Evolutionary conservation across 108 stramenopile species (phyloP).

Genomic region (Nitzschia inconspicua): DNA sequence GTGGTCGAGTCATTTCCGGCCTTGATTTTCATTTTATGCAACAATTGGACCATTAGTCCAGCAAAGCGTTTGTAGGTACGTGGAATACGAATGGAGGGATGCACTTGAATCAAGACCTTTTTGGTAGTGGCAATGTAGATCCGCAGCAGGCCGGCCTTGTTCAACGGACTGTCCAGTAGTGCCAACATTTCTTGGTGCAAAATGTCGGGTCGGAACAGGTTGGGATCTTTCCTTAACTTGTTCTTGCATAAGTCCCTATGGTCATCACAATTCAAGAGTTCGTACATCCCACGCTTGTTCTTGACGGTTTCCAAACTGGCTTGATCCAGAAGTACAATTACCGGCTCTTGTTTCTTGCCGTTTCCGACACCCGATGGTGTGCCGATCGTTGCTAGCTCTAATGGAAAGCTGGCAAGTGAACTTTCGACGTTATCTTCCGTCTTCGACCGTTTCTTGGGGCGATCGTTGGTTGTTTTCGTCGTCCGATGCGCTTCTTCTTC

Average conservation of each 20-base stretch:
- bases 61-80: conserved; percentile 97
- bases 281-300: conserved; percentile 91
- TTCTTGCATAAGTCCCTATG: conserved; percentile 91
- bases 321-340: conserved; percentile 88
- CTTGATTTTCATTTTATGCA: conserved; percentile 99
- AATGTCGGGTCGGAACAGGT: conserved; percentile 95
- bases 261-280: conserved; percentile 98
- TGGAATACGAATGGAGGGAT: conserved; percentile 91
- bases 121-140: conserved; percentile 90
- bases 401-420: conserved; percentile 33
- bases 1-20: conserved; percentile 88
- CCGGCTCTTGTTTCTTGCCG: conserved; percentile 37
- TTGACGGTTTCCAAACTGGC: conserved; percentile 97
- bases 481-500: neutral
- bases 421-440: conserved; percentile 5
- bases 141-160: conserved; percentile 93
- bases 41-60: conserved; percentile 92
- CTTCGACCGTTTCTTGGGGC: conserved; percentile 46
- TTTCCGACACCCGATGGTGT: conserved; percentile 20
- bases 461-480: conserved; percentile 1
- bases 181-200: conserved; percentile 97
- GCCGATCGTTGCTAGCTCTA: conserved; percentile 54
- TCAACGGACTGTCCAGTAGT: conserved; percentile 94
- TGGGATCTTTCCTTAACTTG: conserved; percentile 91
- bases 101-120: conserved; percentile 95